These are phyloP conservation scores for Globisporangium ultimum DNA, from an alignment of 352 stramenopile species.

Conservation along the genomic window DNA sequence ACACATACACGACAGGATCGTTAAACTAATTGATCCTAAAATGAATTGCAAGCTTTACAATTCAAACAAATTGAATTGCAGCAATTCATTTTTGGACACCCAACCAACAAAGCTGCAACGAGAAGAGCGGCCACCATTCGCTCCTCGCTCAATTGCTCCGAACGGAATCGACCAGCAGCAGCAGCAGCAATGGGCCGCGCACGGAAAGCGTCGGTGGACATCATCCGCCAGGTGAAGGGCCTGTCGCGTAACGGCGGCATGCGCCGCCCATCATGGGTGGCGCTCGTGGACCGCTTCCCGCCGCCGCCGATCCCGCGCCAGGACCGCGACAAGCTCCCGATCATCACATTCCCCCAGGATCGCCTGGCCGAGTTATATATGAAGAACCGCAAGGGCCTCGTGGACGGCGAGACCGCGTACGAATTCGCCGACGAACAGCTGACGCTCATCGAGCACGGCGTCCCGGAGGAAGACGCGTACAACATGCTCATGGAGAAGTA, in stretches of 20 bases:
- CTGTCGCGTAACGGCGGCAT: conserved; percentile 80
- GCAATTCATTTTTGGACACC: too few species aligned
- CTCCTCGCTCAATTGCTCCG: background rate
- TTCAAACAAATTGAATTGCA: too few species aligned
- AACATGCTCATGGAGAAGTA: conserved; percentile 83
- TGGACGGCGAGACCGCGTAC: conserved; percentile 79
- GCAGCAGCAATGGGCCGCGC: conserved; percentile 63
- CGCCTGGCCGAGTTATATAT: conserved; percentile 82
- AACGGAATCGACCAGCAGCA: background rate
- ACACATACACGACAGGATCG: too few species aligned
- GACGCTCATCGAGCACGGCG: conserved; percentile 78
- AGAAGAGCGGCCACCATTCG: background rate
- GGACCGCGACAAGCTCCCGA: conserved; percentile 69
- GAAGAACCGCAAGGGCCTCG: conserved; percentile 59
- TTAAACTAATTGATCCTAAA: background rate
- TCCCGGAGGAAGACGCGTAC: conserved; percentile 78
- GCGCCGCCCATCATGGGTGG: conserved; percentile 61
- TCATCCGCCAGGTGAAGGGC: conserved; percentile 77
- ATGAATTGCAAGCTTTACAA: background rate
- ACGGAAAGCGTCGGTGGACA: conserved; percentile 71
- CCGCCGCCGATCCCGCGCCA: conserved; percentile 66
- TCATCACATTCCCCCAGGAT: conserved; percentile 85
- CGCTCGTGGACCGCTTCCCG: conserved; percentile 74
- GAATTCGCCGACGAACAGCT: conserved; percentile 86
- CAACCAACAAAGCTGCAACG: background rate